These are phyloP conservation scores for Aotearoamyces nothofagi DNA, from an alignment of 2,329 filamentous ascomycete genomes.

Conservation along the genomic window DNA sequence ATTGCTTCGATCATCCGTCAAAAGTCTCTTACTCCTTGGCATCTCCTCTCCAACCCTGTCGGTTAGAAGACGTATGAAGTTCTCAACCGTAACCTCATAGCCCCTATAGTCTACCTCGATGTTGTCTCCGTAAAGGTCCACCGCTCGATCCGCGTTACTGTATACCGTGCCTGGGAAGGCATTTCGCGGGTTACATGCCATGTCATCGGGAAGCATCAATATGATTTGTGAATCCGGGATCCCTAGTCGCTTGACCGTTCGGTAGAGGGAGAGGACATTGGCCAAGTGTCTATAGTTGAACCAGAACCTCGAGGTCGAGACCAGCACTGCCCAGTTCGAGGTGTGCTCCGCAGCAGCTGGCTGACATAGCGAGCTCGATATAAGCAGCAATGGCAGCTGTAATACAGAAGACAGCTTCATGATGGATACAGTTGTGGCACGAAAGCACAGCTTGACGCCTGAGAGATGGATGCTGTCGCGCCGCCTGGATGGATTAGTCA, in stretches of 20 bases:
- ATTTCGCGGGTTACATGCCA: slow-evolving; percentile 98
- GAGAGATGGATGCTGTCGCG: too few species aligned
- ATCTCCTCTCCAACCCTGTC: slow-evolving; percentile 91
- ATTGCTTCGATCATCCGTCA: slow-evolving; percentile 92
- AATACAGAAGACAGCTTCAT: slow-evolving; percentile 1
- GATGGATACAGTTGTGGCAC: too few species aligned
- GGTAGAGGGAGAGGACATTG: slow-evolving; percentile 94
- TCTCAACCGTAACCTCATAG: slow-evolving; percentile 97
- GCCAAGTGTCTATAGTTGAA: slow-evolving; percentile 99
- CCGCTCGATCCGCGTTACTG: slow-evolving; percentile 89
- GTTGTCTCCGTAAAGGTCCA: slow-evolving; percentile 95
- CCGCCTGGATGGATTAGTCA: too few species aligned
- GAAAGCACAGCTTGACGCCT: too few species aligned
- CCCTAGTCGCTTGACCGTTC: slow-evolving; percentile 91
- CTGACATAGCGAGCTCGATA: background rate
- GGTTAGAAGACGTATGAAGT: slow-evolving; percentile 90
- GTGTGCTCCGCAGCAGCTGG: slow-evolving; percentile 57
- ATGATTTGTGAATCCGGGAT: slow-evolving; percentile 99
- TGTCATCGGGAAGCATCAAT: slow-evolving; percentile 98
- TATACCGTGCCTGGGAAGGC: slow-evolving; percentile 96
- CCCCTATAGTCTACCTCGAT: slow-evolving; percentile 98
- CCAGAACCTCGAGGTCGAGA: slow-evolving; percentile 97
- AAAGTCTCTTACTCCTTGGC: slow-evolving; percentile 80
- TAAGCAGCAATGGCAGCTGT: background rate
- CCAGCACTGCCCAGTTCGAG: slow-evolving; percentile 98